Conservation (phyloP, 345 rosid species). For the Acer saccharum region DNA sequence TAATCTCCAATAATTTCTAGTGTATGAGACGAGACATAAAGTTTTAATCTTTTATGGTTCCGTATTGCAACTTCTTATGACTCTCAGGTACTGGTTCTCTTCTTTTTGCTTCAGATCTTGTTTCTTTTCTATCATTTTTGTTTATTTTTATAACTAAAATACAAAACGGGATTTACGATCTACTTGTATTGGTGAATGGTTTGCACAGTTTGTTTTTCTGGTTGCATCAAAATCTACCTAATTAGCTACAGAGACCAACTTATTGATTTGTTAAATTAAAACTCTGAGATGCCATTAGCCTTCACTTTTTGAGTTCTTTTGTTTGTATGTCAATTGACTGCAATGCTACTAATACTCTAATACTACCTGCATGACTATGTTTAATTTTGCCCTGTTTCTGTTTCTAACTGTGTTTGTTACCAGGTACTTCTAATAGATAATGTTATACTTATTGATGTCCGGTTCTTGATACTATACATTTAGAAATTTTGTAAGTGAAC, state of each 20-base stretch:
- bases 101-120: slow-evolving; percentile 12
- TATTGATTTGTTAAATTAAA: neutral
- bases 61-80: neutral
- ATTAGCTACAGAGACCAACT: neutral
- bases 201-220: neutral
- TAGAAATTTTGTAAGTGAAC: neutral
- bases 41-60: neutral
- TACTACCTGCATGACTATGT: neutral
- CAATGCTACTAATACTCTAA: neutral
- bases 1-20: neutral
- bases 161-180: neutral
- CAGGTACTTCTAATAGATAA: neutral
- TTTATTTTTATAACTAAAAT: neutral
- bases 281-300: neutral
- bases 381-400: neutral
- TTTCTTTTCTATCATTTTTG: neutral
- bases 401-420: neutral
- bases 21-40: neutral
- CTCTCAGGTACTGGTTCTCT: neutral
- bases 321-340: neutral
- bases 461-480: neutral
- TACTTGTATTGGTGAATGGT: too few species aligned
- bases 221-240: neutral
- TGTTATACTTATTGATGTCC: neutral
- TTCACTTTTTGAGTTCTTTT: neutral